phyloP scores from a whole-genome alignment of 2,329 filamentous ascomycete species.

The Rachicladosporium sp. region DNA sequence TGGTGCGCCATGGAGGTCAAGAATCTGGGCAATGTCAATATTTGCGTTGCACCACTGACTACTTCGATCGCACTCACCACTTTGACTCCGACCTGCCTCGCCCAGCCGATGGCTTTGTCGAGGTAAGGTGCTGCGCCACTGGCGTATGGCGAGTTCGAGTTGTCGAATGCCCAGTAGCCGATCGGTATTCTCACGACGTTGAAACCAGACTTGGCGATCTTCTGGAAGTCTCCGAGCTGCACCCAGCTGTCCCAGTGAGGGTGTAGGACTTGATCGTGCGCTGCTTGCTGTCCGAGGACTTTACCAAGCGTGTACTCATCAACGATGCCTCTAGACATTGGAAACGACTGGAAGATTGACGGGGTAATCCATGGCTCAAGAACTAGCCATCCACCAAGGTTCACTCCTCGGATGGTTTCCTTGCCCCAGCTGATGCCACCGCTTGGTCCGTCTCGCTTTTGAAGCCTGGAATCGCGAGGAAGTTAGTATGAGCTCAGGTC shows the following conservation, averaged over 20 bases:
- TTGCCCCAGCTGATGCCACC: slow-evolving; percentile 35
- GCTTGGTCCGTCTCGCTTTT: neutral
- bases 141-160: slow-evolving; percentile 38
- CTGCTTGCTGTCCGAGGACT: slow-evolving; percentile 35
- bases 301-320: slow-evolving; percentile 42
- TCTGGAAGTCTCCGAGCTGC: slow-evolving; percentile 41
- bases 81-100: slow-evolving; percentile 39
- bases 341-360: slow-evolving; percentile 40
- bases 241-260: slow-evolving; percentile 42
- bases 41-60: no score
- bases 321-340: slow-evolving; percentile 24
- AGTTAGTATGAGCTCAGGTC: no score
- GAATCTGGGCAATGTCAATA: slow-evolving; percentile 25
- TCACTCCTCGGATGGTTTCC: slow-evolving; percentile 50
- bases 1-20: slow-evolving; percentile 56
- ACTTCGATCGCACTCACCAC: slow-evolving; percentile 18
- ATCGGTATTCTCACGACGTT: slow-evolving; percentile 48
- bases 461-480: no score
- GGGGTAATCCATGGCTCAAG: slow-evolving; percentile 54
- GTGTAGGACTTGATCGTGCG: slow-evolving; percentile 30
- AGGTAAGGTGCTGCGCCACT: slow-evolving; percentile 41
- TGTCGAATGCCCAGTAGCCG: slow-evolving; percentile 48
- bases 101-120: slow-evolving; percentile 46
- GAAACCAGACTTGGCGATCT: slow-evolving; percentile 44
- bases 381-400: slow-evolving; percentile 52